These are phyloP conservation scores for Zygoascus biomembranicola DNA, from an alignment of 805 yeast genomes.

Conservation along the genomic window DNA sequence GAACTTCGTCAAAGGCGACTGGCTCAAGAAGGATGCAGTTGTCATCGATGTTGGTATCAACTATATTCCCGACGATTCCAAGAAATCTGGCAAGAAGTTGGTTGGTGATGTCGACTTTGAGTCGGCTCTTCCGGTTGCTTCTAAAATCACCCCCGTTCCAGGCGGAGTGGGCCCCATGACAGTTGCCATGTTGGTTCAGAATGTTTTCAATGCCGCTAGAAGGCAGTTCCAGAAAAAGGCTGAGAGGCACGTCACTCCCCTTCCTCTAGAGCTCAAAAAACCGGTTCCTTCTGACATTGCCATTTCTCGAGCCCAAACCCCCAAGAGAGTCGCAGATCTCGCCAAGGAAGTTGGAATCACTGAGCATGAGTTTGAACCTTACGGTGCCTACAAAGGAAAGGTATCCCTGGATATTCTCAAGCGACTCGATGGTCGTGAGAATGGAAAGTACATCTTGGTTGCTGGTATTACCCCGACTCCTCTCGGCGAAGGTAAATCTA, in stretches of 20 bases:
- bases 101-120: slow-evolving; percentile 92
- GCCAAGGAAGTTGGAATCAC: slow-evolving; percentile 78
- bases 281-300: slow-evolving; percentile 92
- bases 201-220: slow-evolving; percentile 76
- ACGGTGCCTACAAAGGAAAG: slow-evolving; percentile 87
- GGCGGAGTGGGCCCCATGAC: slow-evolving; percentile 99
- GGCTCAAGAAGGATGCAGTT: slow-evolving; percentile 80
- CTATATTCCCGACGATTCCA: slow-evolving; percentile 64
- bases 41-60: slow-evolving; percentile 95
- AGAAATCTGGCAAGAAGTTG: slow-evolving; percentile 69
- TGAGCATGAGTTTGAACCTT: slow-evolving; percentile 75
- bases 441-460: slow-evolving; percentile 84
- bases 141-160: slow-evolving; percentile 88
- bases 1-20: slow-evolving; percentile 71
- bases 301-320: slow-evolving; percentile 79
- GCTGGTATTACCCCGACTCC: slow-evolving; percentile 99
- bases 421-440: slow-evolving; percentile 52
- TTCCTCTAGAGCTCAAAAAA: slow-evolving; percentile 41
- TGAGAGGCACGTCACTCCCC: slow-evolving; percentile 43
- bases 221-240: slow-evolving; percentile 39
- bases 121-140: slow-evolving; percentile 51
- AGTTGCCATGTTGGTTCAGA: slow-evolving; percentile 87
- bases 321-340: slow-evolving; percentile 68
- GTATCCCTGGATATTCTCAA: slow-evolving; percentile 62
- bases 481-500: slow-evolving; percentile 94